A percentile compares a stretch with the other conserved stretches of the same genome.
Conservation (phyloP, 495 filamentous ascomycete species). For the Penicillium arizonense region DNA sequence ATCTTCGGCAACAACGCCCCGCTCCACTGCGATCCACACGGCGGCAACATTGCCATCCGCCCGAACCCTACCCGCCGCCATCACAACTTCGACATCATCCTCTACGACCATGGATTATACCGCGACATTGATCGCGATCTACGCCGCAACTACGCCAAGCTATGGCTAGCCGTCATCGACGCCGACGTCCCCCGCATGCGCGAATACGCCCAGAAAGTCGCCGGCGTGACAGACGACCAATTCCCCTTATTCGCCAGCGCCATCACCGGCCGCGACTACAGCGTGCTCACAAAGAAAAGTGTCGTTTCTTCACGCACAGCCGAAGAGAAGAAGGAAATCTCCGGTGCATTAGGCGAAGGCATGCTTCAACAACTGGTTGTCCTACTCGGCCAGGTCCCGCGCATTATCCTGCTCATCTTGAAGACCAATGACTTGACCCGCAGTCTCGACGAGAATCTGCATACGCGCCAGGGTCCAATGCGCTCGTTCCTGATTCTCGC, state of each 20-base stretch:
- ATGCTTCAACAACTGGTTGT: conserved; percentile 85
- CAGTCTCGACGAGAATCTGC: conserved; percentile 89
- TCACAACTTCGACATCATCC: conserved; percentile 93
- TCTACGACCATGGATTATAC: conserved; percentile 98
- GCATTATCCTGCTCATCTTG: conserved; percentile 90
- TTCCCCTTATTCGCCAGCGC: conserved; percentile 95
- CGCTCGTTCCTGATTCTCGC: conserved; percentile 93
- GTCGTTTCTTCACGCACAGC: conserved; percentile 63
- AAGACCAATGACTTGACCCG: conserved; percentile 98
- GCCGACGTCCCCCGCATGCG: conserved; percentile 81
- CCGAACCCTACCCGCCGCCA: conserved; percentile 56
- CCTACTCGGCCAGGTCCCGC: conserved; percentile 82
- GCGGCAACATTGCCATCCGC: conserved; percentile 93
- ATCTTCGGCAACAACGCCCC: conserved; percentile 90
- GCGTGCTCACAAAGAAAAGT: conserved; percentile 58
- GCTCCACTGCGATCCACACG: conserved; percentile 96
- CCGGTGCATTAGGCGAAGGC: conserved; percentile 78
- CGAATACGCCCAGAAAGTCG: conserved; percentile 83
- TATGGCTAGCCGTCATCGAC: conserved; percentile 96
- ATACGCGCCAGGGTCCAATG: conserved; percentile 83
- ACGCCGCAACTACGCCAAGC: conserved; percentile 87
- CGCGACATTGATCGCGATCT: conserved; percentile 80
- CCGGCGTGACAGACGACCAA: conserved; percentile 84
- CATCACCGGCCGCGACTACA: conserved; percentile 93
- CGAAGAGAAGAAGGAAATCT: conserved; percentile 78